Evolutionary conservation across 805 yeast genomes (phyloP), one percentile per base, ranked within the genome.

Genomic region (Yamadazyma sp.): DNA sequence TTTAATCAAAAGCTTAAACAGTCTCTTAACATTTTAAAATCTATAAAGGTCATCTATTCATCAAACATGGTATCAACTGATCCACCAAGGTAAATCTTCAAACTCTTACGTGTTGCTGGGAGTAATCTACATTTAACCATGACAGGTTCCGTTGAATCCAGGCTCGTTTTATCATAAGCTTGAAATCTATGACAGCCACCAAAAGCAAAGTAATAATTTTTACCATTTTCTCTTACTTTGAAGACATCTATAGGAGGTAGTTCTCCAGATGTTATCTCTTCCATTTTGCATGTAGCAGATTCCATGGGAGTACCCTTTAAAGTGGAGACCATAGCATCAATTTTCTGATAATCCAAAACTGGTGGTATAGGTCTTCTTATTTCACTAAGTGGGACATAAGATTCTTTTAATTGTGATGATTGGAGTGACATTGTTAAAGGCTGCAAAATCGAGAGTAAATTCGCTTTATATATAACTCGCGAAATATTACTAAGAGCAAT

Each of bases 121-220:
- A 85, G 57, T 7, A 86, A 51, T 45, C 80, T 81, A 56, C 87
- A 81, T 49, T 73, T 79, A 7, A 87, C 94, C 62, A 71, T 48
- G 0, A 60, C 53, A 12, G 33, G 33, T 18, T 60, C 64, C 11
- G 43, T 31, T 1, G 48, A 52, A 20, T 69, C 72, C 1, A 68
- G 63, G 26, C 65, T 69, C 17, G 57, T 38, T 25, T 70, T 60
- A 38, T 86, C 93, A 52, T 87, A 87, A 0, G 95, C 95, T 55
- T 86, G 95, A 47, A 86, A 82, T 43, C 96, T 60, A 53, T 86
- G 96, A 53, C 96, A 86, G 0, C 95, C 95, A 5, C 95, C 96
- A 59, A 86, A 86, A 1, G 89, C 94, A 58, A 84, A 86, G 51
- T 81, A 86, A 54, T 71, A 72, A 23, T 59, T 68, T 31, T 74